Conservation (phyloP, 176 grass and related monocot genomes). For the Raddia distichophylla region DNA sequence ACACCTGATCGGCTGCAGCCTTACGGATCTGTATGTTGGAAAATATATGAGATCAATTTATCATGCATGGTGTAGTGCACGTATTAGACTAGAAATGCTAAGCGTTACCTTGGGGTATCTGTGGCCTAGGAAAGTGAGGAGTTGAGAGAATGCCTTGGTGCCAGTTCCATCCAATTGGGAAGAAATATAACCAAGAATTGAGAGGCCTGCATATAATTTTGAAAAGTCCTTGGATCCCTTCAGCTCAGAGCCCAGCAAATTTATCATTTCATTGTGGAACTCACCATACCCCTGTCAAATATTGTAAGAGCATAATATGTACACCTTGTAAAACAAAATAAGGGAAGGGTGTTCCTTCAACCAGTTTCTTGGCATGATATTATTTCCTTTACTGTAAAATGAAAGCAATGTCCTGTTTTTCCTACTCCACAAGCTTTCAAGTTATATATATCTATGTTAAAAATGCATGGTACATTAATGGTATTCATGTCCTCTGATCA, state of each 20-base stretch:
- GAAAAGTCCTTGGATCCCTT: conserved; percentile 86
- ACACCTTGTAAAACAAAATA: conserved; percentile 30
- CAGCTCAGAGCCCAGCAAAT: conserved; percentile 65
- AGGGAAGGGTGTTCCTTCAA: conserved; percentile 8
- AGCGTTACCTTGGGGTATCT: conserved; percentile 86
- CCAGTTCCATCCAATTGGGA: conserved; percentile 55
- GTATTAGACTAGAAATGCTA: conserved; percentile 10
- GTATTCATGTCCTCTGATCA: conserved; percentile 12
- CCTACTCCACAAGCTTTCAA: conserved; percentile 28
- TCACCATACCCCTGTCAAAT: conserved; percentile 56
- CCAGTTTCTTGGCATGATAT: conserved; percentile 14
- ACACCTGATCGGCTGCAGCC: conserved; percentile 89
- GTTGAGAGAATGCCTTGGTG: conserved; percentile 73
- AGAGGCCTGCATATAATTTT: conserved; percentile 79
- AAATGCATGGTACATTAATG: background rate
- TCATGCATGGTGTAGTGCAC: background rate
- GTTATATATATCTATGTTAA: background rate
- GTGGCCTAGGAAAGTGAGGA: conserved; percentile 79
- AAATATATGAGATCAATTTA: conserved; percentile 20
- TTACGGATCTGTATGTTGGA: conserved; percentile 68
- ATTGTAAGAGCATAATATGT: conserved; percentile 28
- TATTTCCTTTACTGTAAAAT: conserved; percentile 11
- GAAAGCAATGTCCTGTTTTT: background rate
- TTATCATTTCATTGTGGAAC: conserved; percentile 66
- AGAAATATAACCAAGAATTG: conserved; percentile 90